Conservation (phyloP, 1,139 yeast species). For the Diutina ranongensis region DNA sequence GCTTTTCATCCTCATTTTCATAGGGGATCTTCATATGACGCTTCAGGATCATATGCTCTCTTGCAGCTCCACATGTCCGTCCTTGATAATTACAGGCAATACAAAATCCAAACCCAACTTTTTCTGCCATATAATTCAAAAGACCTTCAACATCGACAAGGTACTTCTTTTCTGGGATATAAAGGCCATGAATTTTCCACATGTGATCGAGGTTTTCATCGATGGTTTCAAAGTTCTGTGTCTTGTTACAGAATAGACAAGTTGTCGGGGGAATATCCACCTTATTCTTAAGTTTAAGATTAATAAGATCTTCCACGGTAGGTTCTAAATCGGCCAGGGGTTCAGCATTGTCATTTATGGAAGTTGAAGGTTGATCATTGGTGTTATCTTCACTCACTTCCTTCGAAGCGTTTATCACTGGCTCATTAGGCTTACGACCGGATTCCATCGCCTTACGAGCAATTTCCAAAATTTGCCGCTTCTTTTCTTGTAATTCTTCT, state of each 20-base stretch:
- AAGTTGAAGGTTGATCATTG: background rate
- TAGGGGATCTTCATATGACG: slow-evolving; percentile 86
- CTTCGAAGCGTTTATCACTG: slow-evolving; percentile 12
- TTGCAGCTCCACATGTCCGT: slow-evolving; percentile 67
- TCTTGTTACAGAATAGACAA: slow-evolving; percentile 58
- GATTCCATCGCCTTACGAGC: background rate
- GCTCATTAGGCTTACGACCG: background rate
- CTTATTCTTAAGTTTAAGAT: slow-evolving; percentile 45
- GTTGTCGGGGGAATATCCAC: slow-evolving; percentile 53
- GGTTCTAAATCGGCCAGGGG: slow-evolving; percentile 16
- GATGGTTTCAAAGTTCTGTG: slow-evolving; percentile 19
- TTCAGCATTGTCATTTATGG: slow-evolving; percentile 8
- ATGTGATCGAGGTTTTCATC: slow-evolving; percentile 56
- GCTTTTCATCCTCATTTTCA: slow-evolving; percentile 70
- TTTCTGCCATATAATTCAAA: slow-evolving; percentile 64
- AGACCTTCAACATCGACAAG: slow-evolving; percentile 63
- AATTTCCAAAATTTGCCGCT: slow-evolving; percentile 2
- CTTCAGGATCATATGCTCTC: slow-evolving; percentile 82
- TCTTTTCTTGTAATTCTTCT: slow-evolving; percentile 17
- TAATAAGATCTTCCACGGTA: slow-evolving; percentile 38
- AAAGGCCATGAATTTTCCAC: slow-evolving; percentile 70
- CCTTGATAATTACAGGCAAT: slow-evolving; percentile 80
- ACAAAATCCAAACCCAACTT: slow-evolving; percentile 80
- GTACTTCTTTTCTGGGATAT: slow-evolving; percentile 71
- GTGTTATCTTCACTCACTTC: slow-evolving; percentile 14